phyloP scores from a whole-genome alignment of 2,329 filamentous ascomycete species.

The Colletotrichum aenigma region DNA sequence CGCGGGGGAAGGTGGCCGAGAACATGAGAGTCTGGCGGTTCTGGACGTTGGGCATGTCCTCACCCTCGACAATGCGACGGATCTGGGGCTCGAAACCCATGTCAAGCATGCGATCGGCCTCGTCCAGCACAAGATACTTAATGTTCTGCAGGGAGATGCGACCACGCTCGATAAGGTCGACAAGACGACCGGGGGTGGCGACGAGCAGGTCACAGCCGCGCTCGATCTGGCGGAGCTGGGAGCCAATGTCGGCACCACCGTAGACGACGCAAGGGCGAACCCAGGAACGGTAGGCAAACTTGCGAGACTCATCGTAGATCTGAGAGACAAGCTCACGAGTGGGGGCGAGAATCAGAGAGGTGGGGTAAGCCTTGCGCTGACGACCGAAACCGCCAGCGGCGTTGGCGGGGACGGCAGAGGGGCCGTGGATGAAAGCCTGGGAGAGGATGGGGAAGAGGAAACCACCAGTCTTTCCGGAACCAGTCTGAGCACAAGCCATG shows the following conservation, averaged over 20 bases:
- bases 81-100: constrained; percentile 99
- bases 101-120: constrained; percentile 99
- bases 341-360: constrained; percentile 91
- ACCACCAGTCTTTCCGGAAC: constrained; percentile 99
- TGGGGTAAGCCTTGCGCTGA: constrained; percentile 97
- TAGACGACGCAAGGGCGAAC: constrained; percentile 98
- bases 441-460: constrained; percentile 99
- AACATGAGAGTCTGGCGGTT: constrained; percentile 99
- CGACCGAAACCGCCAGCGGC: constrained; percentile 77
- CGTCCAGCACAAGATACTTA: constrained; percentile 98
- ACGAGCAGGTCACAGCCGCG: constrained; percentile 95
- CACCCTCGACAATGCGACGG: constrained; percentile 95
- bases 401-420: constrained; percentile 69
- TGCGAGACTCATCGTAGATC: constrained; percentile 96
- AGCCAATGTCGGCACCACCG: constrained; percentile 97
- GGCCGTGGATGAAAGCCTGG: constrained; percentile 92
- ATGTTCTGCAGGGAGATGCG: constrained; percentile 98
- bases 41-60: constrained; percentile 90
- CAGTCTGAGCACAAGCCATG: constrained; percentile 99
- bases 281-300: constrained; percentile 99
- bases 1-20: constrained; percentile 97
- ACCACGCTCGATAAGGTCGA: constrained; percentile 97
- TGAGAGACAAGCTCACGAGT: constrained; percentile 98
- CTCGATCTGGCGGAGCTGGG: constrained; percentile 97
- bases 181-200: constrained; percentile 94